Percentiles rank a stretch among this genome's conserved stretches.
Evolutionary conservation across 192 early-diverging fungal species (phyloP).

Genomic region (Rhizoclosmatium sp.): DNA sequence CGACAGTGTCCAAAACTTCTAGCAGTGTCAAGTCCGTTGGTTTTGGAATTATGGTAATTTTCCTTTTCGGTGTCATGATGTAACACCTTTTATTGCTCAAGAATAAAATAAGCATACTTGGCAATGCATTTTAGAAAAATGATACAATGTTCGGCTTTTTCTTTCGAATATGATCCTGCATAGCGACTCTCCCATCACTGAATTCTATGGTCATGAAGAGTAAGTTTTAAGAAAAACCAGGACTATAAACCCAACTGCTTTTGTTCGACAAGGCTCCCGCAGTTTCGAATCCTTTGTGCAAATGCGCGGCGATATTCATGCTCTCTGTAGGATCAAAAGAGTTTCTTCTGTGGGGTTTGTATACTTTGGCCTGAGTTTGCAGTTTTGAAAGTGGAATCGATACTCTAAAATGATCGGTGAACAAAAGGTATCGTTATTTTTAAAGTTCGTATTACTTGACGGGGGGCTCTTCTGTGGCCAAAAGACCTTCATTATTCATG

Average conservation of each 20-base stretch:
- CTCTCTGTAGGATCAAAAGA: constrained; percentile 35
- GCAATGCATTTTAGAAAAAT: too few relatives aligned
- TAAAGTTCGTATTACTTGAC: constrained; percentile 28
- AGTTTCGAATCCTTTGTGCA: constrained; percentile 38
- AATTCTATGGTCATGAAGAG: constrained; percentile 9
- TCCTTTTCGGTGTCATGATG: too few relatives aligned
- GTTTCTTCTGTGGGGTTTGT: constrained; percentile 36
- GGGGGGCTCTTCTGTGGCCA: constrained; percentile 32
- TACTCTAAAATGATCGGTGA: constrained; percentile 23
- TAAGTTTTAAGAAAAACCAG: background rate
- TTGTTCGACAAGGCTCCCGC: constrained; percentile 8
- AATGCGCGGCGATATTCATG: constrained; percentile 27
- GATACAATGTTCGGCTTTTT: background rate
- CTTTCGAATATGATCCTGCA: constrained; percentile 13
- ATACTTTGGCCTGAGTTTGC: constrained; percentile 5
- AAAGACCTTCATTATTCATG: constrained; percentile 8
- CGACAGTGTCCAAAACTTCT: too few relatives aligned
- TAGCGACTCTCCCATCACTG: constrained; percentile 1
- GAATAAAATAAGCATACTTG: too few relatives aligned
- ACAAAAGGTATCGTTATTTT: background rate
- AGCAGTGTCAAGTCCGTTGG: too few relatives aligned
- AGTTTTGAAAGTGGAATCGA: constrained; percentile 35
- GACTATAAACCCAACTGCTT: constrained; percentile 20
- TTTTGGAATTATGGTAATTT: too few relatives aligned
- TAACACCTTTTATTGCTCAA: too few relatives aligned